Conservation (phyloP, 495 filamentous ascomycete genomes). For the Penicillium waksmanii region DNA sequence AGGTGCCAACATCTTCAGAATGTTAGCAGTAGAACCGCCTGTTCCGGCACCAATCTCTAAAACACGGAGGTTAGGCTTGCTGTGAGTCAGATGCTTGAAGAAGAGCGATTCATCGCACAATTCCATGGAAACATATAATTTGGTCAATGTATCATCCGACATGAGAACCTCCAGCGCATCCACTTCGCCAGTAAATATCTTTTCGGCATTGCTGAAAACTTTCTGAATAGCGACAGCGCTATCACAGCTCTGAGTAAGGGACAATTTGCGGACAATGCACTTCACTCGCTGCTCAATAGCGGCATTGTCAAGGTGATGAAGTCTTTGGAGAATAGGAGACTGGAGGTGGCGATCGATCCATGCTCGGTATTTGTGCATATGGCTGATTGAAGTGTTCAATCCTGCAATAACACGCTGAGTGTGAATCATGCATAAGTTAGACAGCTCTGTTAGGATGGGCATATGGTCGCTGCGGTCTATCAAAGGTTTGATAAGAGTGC, state of each 20-base stretch:
- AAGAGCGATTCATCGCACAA: conserved; percentile 22
- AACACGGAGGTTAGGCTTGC: conserved; percentile 42
- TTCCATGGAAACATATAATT: conserved; percentile 31
- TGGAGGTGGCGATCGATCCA: conserved; percentile 17
- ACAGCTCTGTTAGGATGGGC: conserved; percentile 4
- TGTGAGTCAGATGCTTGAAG: conserved; percentile 34
- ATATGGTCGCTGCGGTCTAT: conserved; percentile 6
- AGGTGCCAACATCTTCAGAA: conserved; percentile 26
- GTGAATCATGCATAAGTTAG: conserved; percentile 19
- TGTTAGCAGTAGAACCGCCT: conserved; percentile 37
- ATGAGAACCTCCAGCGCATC: conserved; percentile 33
- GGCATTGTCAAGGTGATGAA: no score
- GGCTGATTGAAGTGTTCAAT: conserved; percentile 7
- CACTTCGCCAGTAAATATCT: conserved; percentile 23
- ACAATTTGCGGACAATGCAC: neutral
- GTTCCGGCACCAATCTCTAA: conserved; percentile 54
- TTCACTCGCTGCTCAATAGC: conserved; percentile 3
- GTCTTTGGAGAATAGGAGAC: no score
- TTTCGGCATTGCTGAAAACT: conserved; percentile 14
- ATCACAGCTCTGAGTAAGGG: neutral
- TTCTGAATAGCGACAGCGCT: conserved; percentile 18
- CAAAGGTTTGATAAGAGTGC: conserved; percentile 18
- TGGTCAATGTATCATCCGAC: conserved; percentile 27
- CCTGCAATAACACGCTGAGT: conserved; percentile 12
- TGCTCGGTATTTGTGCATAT: conserved; percentile 17